These are phyloP conservation scores for Yamadazyma buinensis DNA, from an alignment of 1,139 yeast species.

Conservation along the genomic window DNA sequence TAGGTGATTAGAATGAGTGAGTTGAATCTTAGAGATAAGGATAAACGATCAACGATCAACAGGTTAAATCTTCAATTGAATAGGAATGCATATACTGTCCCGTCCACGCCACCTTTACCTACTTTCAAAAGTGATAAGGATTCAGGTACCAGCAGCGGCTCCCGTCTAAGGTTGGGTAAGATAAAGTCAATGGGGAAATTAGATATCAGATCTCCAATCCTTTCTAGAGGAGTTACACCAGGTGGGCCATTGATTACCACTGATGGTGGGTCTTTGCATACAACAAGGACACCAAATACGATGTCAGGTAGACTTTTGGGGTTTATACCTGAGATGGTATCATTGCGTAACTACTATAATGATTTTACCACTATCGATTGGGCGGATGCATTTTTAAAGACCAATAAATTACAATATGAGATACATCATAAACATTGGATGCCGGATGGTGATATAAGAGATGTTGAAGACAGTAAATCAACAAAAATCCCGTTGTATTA, in stretches of 20 bases:
- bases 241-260: constrained; percentile 4
- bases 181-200: constrained; percentile 23
- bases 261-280: constrained; percentile 14
- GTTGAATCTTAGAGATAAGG: constrained; percentile 1
- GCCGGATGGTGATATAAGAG: background rate
- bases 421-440: constrained; percentile 23
- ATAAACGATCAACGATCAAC: background rate
- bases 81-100: constrained; percentile 8
- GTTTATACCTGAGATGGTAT: constrained; percentile 17
- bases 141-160: background rate
- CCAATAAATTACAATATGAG: constrained; percentile 43
- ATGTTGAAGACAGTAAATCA: background rate
- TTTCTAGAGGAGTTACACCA: constrained; percentile 6
- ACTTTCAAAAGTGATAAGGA: constrained; percentile 3
- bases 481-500: constrained; percentile 21
- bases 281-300: constrained; percentile 19
- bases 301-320: constrained; percentile 17
- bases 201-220: constrained; percentile 19
- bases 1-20: too few relatives aligned
- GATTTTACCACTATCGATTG: constrained; percentile 72
- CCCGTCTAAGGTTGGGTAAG: constrained; percentile 8
- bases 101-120: constrained; percentile 7
- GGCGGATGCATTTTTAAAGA: constrained; percentile 50
- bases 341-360: constrained; percentile 44
- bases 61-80: constrained; percentile 3